Base-by-base conservation (phyloP, 169 alveolate genomes). In the Plasmodium vivax region DNA sequence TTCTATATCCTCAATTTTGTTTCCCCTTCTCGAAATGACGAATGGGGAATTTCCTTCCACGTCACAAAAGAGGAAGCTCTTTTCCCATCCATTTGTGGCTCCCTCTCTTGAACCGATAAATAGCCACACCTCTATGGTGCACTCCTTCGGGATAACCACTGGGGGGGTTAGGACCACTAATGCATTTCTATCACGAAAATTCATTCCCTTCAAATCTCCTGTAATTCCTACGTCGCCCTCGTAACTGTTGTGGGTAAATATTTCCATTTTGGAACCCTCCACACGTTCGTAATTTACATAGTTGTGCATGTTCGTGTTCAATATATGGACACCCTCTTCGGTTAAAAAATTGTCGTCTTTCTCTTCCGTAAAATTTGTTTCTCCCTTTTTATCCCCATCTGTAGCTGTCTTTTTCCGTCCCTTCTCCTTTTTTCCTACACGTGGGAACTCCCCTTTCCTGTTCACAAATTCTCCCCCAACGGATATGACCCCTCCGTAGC, bases 121-220 rank as follows among this genome's bases (percentile, higher is more conserved):
- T 51, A 88, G 34, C 88, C 88, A 88, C 36, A 88, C 54, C 82
- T 88, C 94, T 88, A 88, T 58, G 10, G 94, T 88, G 72, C 82
- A 88, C 51, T 36, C 58, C 30, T 30, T 56, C 5, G 94, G 94
- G 4, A 88, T 79, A 47, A 62, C 8, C 9, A 88, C 51, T 4
- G 90, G 34, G 14, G 94, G 94, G 30, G 30, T 62, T 51, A 88
- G 41, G 6, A 79, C 58, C 30, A 88, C 51, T 88, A 81, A 47
- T 9, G 94, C 62, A 36, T 80, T 88, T 38, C 41, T 32, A 41
- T 80, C 51, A 41, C 30, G 34, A 34, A 88, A 80, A 51, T 88
- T 81, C 54, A 88, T 56, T 62, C 94, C 94, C 32, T 88, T 88
- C 58, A 88, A 62, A 41, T 88, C 94, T 9, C 94, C 94, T 10